Evolutionary conservation across 345 rosid genomes (phyloP), one percentile per base, ranked within the genome.

Genomic region (Lepidium sativum): DNA sequence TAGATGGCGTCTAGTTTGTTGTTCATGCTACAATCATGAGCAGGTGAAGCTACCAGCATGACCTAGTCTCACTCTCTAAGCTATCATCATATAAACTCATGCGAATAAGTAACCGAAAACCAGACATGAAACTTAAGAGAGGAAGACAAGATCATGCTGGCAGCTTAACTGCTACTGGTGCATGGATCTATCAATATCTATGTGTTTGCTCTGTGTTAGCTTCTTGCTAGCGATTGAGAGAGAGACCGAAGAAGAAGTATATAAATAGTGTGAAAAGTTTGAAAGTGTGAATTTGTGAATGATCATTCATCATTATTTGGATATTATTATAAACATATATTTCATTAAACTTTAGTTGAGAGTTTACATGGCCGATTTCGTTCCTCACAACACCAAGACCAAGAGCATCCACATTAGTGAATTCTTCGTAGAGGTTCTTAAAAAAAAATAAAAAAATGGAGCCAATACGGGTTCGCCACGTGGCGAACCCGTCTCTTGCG

Each of bases 61-160:
- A 71, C 65, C 75, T 54, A 40, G 70, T 71, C 75, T 56, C 72
- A 58, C 53, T 63, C 64, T 63, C 35, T 70, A 55, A 47, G 63
- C 61, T 29, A 38, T 15, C 7, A 29, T 63, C 59, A 21, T 63
- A 63, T n/a, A 44, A 25, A 43, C 54, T 18, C 25, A 2, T 21
- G 35, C 35, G 45, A 33, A 51, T 8, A 60, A 70, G 48, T n/a
- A n/a, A 27, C 58, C 21, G 32, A 42, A 27, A 27, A 20, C 8
- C 8, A 61, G 25, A 61, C 5, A 29, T 17, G 32, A 54, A 37
- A n/a, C 57, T 33, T 54, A 44, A 5, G 48, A 63, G 70, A 71
- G 53, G 53, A 71, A 71, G 75, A 71, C 65, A 47, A 71, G 75
- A 71, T 71, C 75, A 71, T 71, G 75, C 75, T 71, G 75, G 75